phyloP scores from a whole-genome alignment of 2,329 filamentous ascomycete species.

The Bipolaris bicolor region DNA sequence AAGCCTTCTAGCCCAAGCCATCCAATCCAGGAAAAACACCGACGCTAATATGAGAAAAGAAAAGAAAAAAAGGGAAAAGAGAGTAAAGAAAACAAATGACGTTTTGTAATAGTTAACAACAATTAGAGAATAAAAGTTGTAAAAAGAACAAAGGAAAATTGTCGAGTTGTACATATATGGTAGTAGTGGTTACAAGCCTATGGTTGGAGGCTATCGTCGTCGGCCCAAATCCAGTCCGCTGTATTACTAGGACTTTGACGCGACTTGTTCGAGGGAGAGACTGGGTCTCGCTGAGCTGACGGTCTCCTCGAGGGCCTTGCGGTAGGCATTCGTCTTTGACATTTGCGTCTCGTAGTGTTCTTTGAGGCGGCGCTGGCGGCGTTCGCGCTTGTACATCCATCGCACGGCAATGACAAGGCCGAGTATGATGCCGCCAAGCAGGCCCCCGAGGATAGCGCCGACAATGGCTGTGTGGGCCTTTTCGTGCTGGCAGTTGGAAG shows the following conservation, averaged over 20 bases:
- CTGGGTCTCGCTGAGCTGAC: conserved; percentile 15
- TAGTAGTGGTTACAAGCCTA: no score
- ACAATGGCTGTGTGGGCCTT: conserved; percentile 32
- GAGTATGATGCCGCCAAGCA: conserved; percentile 32
- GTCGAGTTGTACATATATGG: background rate
- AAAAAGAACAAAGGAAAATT: background rate
- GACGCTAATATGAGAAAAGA: conserved; percentile 10
- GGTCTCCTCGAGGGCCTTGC: conserved; percentile 28
- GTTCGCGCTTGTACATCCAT: conserved; percentile 40
- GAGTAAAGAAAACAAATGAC: background rate
- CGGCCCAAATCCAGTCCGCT: background rate
- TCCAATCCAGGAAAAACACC: conserved; percentile 1
- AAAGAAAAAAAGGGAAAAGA: background rate
- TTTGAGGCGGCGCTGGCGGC: conserved; percentile 40
- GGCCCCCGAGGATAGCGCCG: conserved; percentile 33
- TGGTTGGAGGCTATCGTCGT: background rate
- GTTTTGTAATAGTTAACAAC: no score
- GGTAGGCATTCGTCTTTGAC: conserved; percentile 34
- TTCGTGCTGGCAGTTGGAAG: conserved; percentile 22
- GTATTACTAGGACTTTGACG: conserved; percentile 1
- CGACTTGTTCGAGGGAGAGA: conserved; percentile 8
- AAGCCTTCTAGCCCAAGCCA: background rate
- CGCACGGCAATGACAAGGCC: conserved; percentile 20
- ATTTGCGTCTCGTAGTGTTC: conserved; percentile 46
- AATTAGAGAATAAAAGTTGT: background rate